These are phyloP conservation scores for Vaccinium darrowii DNA, from an alignment of 148 eudicot genomes.

Conservation along the genomic window DNA sequence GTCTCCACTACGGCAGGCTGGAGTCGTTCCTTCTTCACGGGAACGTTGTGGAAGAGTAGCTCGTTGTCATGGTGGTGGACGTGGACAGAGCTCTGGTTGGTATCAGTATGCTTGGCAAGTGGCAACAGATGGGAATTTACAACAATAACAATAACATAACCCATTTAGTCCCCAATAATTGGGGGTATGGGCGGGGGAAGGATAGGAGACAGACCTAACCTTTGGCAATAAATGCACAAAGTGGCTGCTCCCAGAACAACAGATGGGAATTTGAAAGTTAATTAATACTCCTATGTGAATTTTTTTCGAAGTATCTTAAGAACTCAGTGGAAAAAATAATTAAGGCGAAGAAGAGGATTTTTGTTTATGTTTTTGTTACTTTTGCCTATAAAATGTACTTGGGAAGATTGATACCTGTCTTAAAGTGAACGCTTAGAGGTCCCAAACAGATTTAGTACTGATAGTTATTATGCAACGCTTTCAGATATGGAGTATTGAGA, in stretches of 20 bases:
- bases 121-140: background rate
- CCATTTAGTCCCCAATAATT: too few species aligned
- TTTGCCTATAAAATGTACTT: background rate
- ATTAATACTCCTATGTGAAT: background rate
- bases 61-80: conserved; percentile 53
- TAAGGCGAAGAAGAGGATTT: background rate
- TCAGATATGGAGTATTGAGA: too few species aligned
- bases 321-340: background rate
- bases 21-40: conserved; percentile 35
- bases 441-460: background rate
- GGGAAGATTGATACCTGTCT: background rate
- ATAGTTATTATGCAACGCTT: too few species aligned
- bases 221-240: too few species aligned
- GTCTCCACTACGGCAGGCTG: conserved; percentile 44
- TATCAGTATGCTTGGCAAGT: conserved; percentile 17
- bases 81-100: conserved; percentile 42
- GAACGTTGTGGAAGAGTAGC: conserved; percentile 55
- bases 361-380: background rate
- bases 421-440: background rate
- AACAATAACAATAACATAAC: too few species aligned
- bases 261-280: background rate
- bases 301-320: background rate
- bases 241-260: too few species aligned
- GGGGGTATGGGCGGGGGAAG: too few species aligned
- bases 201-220: too few species aligned